phyloP scores from a whole-genome alignment of 306 rosid species.

The Amphicarpaea edgeworthii region DNA sequence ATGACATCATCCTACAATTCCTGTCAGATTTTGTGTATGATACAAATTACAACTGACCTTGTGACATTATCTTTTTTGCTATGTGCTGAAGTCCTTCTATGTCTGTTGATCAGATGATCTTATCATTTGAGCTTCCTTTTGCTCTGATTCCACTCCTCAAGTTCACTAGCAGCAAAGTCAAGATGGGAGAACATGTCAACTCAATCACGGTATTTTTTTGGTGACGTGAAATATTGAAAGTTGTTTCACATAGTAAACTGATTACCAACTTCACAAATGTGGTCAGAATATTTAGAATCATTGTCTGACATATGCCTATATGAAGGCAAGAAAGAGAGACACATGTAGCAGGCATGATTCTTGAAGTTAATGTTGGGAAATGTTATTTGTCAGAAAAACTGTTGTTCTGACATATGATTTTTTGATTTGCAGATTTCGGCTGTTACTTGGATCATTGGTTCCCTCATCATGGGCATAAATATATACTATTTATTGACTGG shows the following conservation, averaged over 20 bases:
- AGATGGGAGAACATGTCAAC: slow-evolving; percentile 82
- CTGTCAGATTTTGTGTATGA: not conserved
- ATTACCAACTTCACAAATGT: not conserved
- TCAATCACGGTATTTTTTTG: slow-evolving; percentile 56
- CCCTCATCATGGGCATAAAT: slow-evolving; percentile 74
- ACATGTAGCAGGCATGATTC: not conserved
- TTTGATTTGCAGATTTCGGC: slow-evolving; percentile 60
- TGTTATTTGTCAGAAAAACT: too few species aligned
- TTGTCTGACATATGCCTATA: not conserved
- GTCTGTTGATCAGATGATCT: slow-evolving; percentile 71
- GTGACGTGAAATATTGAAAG: not conserved
- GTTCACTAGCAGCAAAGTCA: slow-evolving; percentile 78
- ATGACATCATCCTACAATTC: not conserved
- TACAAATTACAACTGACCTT: slow-evolving; percentile 39
- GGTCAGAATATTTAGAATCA: not conserved
- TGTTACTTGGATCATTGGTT: slow-evolving; percentile 69
- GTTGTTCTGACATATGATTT: slow-evolving; percentile 17
- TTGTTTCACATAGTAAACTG: not conserved
- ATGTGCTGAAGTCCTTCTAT: slow-evolving; percentile 20
- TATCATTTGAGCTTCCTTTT: slow-evolving; percentile 89
- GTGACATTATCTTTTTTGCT: slow-evolving; percentile 2
- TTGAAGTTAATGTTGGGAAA: slow-evolving; percentile 9
- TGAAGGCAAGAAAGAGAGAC: not conserved
- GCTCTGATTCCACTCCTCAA: slow-evolving; percentile 87
- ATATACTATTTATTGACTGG: slow-evolving; percentile 65